Evolutionary conservation across 2,329 filamentous ascomycete species (phyloP).

Genomic region (Pyricularia sp.): DNA sequence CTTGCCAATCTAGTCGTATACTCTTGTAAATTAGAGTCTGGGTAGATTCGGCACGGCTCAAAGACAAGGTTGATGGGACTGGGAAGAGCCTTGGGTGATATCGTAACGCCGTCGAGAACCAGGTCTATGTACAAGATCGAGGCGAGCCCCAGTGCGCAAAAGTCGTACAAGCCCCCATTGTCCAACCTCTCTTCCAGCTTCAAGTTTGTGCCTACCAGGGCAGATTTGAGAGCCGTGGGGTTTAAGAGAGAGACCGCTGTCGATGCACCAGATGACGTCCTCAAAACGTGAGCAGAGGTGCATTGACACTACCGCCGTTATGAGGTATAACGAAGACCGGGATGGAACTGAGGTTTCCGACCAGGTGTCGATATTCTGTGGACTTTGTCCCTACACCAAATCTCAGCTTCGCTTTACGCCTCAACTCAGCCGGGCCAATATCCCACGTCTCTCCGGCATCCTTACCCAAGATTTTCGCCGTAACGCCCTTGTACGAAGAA

Average conservation of each 20-base stretch:
- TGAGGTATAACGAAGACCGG: neutral
- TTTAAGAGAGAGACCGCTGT: neutral
- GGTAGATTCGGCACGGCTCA: neutral
- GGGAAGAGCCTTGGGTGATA: neutral
- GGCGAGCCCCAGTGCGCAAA: neutral
- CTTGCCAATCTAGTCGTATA: no score
- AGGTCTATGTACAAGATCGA: neutral
- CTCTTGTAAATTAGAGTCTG: no score
- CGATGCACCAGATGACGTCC: neutral
- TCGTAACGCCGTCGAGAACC: neutral
- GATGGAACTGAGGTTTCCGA: no score
- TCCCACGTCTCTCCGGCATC: neutral
- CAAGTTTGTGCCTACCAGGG: neutral
- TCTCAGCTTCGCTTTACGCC: no score
- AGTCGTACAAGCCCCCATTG: neutral
- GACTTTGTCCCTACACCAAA: no score
- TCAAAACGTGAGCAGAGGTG: neutral
- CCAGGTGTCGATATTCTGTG: no score
- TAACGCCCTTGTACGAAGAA: neutral
- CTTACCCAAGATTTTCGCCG: neutral
- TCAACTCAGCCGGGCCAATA: no score
- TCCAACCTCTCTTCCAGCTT: neutral
- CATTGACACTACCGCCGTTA: no score
- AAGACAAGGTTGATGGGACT: neutral
- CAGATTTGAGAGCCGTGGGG: neutral